A percentile compares a stretch with the other conserved stretches of the same genome.
Conservation (phyloP, 208 protist species). For the Angomonas desouzai region DNA sequence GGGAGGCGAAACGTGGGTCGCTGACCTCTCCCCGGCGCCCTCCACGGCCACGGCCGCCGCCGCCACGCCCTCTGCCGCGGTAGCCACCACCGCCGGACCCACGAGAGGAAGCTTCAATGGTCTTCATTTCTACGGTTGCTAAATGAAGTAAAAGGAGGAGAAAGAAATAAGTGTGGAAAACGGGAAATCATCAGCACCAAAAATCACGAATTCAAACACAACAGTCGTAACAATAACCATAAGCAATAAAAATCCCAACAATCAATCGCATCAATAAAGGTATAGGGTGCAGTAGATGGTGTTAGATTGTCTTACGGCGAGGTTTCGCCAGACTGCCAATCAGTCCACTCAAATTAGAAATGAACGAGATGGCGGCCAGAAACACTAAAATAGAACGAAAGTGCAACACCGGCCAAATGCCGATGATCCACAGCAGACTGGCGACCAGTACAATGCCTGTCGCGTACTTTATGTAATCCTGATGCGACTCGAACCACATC, state of each 20-base stretch:
- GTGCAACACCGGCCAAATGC: slow-evolving; percentile 66
- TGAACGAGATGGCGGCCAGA: slow-evolving; percentile 23
- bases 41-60: slow-evolving; percentile 27
- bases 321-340: background rate
- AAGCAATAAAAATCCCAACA: background rate
- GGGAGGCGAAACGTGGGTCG: slow-evolving; percentile 72
- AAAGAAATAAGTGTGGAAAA: slow-evolving; percentile 11
- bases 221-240: background rate
- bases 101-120: slow-evolving; percentile 55
- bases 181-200: background rate
- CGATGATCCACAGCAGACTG: slow-evolving; percentile 54
- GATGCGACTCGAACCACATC: slow-evolving; percentile 61
- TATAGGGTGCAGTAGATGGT: background rate
- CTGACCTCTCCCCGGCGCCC: slow-evolving; percentile 14
- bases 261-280: background rate
- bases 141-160: no score
- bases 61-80: slow-evolving; percentile 20
- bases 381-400: slow-evolving; percentile 54
- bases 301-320: slow-evolving; percentile 10
- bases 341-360: slow-evolving; percentile 29
- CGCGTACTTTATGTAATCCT: slow-evolving; percentile 41
- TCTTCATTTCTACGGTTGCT: slow-evolving; percentile 54
- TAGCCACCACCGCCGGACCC: slow-evolving; percentile 33
- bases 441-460: slow-evolving; percentile 27
- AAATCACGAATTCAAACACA: background rate